These are phyloP conservation scores for Aspergillus biplanus DNA, from an alignment of 495 filamentous ascomycete genomes.

Conservation along the genomic window DNA sequence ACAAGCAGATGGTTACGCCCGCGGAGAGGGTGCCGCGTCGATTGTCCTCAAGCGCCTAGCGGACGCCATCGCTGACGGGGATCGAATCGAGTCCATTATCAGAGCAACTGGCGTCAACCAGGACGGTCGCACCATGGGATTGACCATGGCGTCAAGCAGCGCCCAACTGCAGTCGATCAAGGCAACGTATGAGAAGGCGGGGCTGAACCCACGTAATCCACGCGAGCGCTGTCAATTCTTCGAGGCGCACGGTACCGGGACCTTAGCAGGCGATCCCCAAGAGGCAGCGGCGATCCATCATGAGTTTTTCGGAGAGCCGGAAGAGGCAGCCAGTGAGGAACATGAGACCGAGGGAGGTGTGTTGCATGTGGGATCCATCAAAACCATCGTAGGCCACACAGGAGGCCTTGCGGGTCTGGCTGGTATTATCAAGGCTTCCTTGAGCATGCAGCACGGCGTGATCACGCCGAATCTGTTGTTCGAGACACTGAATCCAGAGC, in stretches of 20 bases:
- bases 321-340: not conserved
- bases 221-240: slow-evolving; percentile 36
- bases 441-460: slow-evolving; percentile 47
- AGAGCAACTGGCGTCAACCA: slow-evolving; percentile 33
- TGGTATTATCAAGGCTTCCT: slow-evolving; percentile 32
- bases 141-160: slow-evolving; percentile 35
- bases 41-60: slow-evolving; percentile 35
- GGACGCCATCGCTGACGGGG: slow-evolving; percentile 35
- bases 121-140: slow-evolving; percentile 34
- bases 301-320: slow-evolving; percentile 15
- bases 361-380: slow-evolving; percentile 56
- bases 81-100: slow-evolving; percentile 37
- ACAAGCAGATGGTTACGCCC: slow-evolving; percentile 63
- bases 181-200: slow-evolving; percentile 31
- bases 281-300: slow-evolving; percentile 30
- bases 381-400: slow-evolving; percentile 62
- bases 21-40: slow-evolving; percentile 54
- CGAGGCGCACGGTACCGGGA: slow-evolving; percentile 47
- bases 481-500: slow-evolving; percentile 42
- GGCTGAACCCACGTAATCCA: slow-evolving; percentile 27
- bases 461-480: slow-evolving; percentile 61
- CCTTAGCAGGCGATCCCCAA: slow-evolving; percentile 37
- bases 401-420: slow-evolving; percentile 44
- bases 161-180: slow-evolving; percentile 36
- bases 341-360: too few species aligned